A percentile compares a stretch with the other conserved stretches of the same genome.
Evolutionary conservation across 1,284 basidiomycete species (phyloP).

Genomic region (Vanrija pseudolonga): DNA sequence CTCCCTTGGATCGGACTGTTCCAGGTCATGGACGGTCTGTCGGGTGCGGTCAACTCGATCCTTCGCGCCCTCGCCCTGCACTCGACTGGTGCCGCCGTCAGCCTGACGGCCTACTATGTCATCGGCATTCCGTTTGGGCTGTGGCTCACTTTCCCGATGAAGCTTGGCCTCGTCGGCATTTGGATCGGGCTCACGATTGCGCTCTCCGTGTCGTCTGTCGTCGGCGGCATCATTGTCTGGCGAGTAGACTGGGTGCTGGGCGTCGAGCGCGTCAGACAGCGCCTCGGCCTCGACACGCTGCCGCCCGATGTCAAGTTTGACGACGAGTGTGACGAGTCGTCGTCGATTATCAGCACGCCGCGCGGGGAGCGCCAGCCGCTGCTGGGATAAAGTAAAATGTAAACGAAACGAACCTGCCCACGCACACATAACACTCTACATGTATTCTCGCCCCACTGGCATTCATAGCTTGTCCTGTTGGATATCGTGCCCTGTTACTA

Average conservation of each 20-base stretch:
- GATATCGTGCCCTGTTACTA: background rate
- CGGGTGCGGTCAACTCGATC: conserved; percentile 67
- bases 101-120: conserved; percentile 53
- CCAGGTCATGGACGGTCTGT: conserved; percentile 65
- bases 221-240: conserved; percentile 46
- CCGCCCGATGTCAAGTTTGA: conserved; percentile 10
- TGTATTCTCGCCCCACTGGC: too few relatives aligned
- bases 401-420: background rate
- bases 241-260: conserved; percentile 50
- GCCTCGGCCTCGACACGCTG: conserved; percentile 32
- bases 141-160: conserved; percentile 49
- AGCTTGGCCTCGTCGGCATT: conserved; percentile 48
- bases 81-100: conserved; percentile 52
- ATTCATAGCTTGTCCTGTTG: background rate
- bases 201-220: conserved; percentile 45
- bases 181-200: conserved; percentile 53
- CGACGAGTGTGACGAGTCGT: conserved; percentile 4
- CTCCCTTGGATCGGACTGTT: conserved; percentile 69
- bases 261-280: conserved; percentile 45
- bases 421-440: background rate
- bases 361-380: background rate
- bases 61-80: conserved; percentile 70
- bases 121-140: conserved; percentile 52
- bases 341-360: too few relatives aligned
- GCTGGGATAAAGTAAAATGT: background rate